A percentile compares a stretch with the other conserved stretches of the same genome.
These are phyloP conservation scores for Podaxis mareebaensis DNA, from an alignment of 768 basidiomycete species.

Conservation along the genomic window DNA sequence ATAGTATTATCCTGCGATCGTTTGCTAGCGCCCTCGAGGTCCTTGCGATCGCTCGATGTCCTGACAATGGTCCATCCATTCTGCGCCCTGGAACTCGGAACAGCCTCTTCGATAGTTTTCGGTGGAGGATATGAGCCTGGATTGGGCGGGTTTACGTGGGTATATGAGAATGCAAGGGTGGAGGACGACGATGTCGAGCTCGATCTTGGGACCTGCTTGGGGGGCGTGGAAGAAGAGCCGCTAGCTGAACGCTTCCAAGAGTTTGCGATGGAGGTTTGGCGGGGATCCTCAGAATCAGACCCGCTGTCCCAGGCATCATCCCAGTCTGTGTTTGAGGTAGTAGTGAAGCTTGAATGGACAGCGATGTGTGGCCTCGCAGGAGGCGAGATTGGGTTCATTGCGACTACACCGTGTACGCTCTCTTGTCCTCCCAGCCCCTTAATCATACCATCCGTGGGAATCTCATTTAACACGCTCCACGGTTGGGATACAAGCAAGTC, in stretches of 20 bases:
- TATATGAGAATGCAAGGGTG: conserved; percentile 78
- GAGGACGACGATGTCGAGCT: conserved; percentile 55
- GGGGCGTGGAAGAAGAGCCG: conserved; percentile 37
- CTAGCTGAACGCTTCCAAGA: conserved; percentile 37
- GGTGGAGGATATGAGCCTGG: conserved; percentile 71
- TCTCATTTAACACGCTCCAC: background rate
- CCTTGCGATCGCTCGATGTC: conserved; percentile 29
- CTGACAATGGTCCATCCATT: conserved; percentile 82
- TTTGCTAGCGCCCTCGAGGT: conserved; percentile 18
- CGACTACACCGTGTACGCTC: conserved; percentile 10
- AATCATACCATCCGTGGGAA: conserved; percentile 9
- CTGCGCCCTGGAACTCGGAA: conserved; percentile 25
- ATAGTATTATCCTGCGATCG: conserved; percentile 29
- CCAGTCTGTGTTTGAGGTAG: conserved; percentile 25
- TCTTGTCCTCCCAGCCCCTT: background rate
- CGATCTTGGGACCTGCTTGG: conserved; percentile 55
- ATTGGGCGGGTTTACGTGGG: conserved; percentile 73
- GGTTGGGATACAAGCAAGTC: no score
- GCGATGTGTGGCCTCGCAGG: conserved; percentile 76
- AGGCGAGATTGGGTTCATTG: conserved; percentile 61
- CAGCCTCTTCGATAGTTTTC: conserved; percentile 9
- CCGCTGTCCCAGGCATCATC: conserved; percentile 87
- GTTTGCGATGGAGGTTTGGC: conserved; percentile 42
- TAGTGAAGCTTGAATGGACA: conserved; percentile 50
- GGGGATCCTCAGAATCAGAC: conserved; percentile 73